Conservation (phyloP, 2,329 filamentous ascomycete species). For the Cordyceps tenuipes region DNA sequence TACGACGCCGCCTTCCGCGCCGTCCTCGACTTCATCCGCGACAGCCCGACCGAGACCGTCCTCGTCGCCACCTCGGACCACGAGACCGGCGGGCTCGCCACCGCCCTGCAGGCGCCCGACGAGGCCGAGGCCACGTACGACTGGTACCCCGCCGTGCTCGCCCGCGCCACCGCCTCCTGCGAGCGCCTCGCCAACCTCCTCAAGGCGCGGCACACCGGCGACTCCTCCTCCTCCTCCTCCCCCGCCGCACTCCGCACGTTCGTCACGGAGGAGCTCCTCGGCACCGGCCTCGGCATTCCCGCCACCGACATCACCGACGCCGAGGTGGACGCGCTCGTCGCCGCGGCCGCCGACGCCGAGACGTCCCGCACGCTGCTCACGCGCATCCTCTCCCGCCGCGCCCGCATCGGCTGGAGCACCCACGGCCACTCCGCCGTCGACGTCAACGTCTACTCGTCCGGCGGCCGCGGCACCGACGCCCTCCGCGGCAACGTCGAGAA, state of each 20-base stretch:
- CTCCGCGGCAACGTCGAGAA: conserved; percentile 89
- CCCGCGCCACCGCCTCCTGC: conserved; percentile 66
- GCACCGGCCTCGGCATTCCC: conserved; percentile 62
- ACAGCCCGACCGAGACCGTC: conserved; percentile 64
- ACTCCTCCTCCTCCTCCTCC: conserved; percentile 18
- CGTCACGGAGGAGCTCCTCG: conserved; percentile 59
- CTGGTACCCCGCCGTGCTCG: conserved; percentile 79
- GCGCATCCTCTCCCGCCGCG: conserved; percentile 77
- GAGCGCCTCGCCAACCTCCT: conserved; percentile 62
- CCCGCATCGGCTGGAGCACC: conserved; percentile 87
- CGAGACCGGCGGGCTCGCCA: conserved; percentile 83
- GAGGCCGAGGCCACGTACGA: conserved; percentile 49
- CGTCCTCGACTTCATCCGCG: conserved; percentile 76
- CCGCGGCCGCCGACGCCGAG: conserved; percentile 47
- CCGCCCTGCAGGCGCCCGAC: conserved; percentile 58
- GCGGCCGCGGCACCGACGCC: conserved; percentile 52
- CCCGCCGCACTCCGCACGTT: conserved; percentile 47
- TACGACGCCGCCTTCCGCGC: conserved; percentile 81
- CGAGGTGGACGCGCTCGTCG: conserved; percentile 61
- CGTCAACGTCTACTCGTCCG: conserved; percentile 89
- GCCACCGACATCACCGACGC: conserved; percentile 55
- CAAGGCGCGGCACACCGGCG: conserved; percentile 35
- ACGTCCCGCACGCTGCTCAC: conserved; percentile 56
- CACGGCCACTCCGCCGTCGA: conserved; percentile 92
- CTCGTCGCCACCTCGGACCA: conserved; percentile 91